Evolutionary conservation across 106 monocot species (phyloP), one percentile per base, ranked within the genome.

Genomic region (Ottelia alismoides): DNA sequence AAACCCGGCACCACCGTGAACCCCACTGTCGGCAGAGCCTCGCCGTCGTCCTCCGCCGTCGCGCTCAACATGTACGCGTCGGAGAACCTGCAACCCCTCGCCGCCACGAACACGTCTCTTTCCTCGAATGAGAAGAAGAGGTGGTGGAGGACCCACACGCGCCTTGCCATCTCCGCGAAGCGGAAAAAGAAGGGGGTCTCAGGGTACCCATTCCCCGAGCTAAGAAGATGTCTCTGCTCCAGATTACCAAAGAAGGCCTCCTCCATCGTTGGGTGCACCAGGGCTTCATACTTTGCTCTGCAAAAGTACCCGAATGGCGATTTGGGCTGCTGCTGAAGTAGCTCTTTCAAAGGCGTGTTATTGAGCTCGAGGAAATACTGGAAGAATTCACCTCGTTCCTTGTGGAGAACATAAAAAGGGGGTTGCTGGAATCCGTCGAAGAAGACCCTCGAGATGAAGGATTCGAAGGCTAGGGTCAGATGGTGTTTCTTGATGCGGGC

Each of bases 221-320:
- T 31, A 20, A 56, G 11, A 46, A 49, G n/a, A 5, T 7, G 14
- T 30, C 66, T 66, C 16, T 56, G 55, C 9, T 56, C 22, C 20
- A 31, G 30, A 11, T 51, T 55, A 3, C 70, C 61, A 31, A 70
- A 61, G 31, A 70, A 61, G 47, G 53, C 44, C 11, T 17, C 14
- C 53, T 70, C 70, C 70, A 70, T 70, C 61, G 28, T 53, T 24
- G 61, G 53, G 54, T 70, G 53, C 22, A 70, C 62, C 7, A 62
- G 45, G 16, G 43, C 19, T 26, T 3, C 27, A 28, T 60, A 68
- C 52, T 60, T 68, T 19, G 9, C 51, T 29, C 60, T 23, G 52
- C 51, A 60, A 45, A 68, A 68, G 14, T 27, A 18, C 44, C n/a
- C 22, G n/a, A 64, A 52, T 21, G 22, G 2, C 27, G 44, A 16